These are phyloP conservation scores for Salmacisia buchloeana DNA, from an alignment of 1,284 basidiomycete species.

Conservation along the genomic window DNA sequence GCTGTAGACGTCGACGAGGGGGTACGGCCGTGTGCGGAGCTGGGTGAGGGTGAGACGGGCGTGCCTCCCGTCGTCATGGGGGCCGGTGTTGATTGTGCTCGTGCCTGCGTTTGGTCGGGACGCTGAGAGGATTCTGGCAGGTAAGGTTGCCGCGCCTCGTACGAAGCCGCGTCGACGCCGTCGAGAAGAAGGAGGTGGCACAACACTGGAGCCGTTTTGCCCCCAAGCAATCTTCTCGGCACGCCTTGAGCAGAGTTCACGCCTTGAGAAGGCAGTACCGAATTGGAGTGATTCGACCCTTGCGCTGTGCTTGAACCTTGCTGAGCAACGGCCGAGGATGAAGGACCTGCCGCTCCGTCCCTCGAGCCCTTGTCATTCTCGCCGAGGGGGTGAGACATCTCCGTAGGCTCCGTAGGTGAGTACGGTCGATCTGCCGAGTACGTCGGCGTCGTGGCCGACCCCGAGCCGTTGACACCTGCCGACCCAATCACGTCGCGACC, in stretches of 20 bases:
- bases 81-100: background rate
- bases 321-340: background rate
- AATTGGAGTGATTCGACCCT: background rate
- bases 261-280: no score
- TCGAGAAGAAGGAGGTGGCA: conserved; percentile 22
- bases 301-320: background rate
- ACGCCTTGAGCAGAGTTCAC: no score
- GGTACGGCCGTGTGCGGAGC: background rate
- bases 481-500: background rate
- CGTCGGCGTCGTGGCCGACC: conserved; percentile 1
- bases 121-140: background rate
- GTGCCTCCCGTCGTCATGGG: background rate
- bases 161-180: conserved; percentile 10
- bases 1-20: background rate
- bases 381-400: conserved; percentile 15
- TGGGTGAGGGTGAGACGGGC: background rate
- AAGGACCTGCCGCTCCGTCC: no score
- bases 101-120: background rate
- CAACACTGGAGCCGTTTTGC: background rate
- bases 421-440: conserved; percentile 25
- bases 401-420: conserved; percentile 23
- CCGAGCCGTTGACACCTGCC: conserved; percentile 12
- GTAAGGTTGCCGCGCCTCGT: background rate
- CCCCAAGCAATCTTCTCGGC: background rate
- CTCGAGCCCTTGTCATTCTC: no score